Conservation (phyloP, 768 basidiomycete genomes). For the Pleurotus sapidus region DNA sequence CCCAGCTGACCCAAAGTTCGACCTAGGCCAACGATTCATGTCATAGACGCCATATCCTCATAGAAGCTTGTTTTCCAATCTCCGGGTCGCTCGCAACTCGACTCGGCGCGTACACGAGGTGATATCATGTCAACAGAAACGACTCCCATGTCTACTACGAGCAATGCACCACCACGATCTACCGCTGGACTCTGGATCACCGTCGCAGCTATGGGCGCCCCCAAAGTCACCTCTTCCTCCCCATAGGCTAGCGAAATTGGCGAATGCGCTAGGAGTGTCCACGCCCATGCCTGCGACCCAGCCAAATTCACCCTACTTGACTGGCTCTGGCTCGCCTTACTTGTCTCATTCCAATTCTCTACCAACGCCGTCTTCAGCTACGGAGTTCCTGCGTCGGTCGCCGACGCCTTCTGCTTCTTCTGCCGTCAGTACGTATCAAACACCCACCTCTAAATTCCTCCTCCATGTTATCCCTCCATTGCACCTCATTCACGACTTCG, state of each 20-base stretch:
- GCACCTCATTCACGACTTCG: constrained; percentile 65
- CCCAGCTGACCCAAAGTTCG: neutral
- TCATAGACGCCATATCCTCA: constrained; percentile 2
- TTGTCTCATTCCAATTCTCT: constrained; percentile 33
- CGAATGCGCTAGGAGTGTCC: constrained; percentile 81
- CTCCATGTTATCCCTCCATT: constrained; percentile 82
- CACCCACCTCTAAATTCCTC: constrained; percentile 62
- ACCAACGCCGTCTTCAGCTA: constrained; percentile 17
- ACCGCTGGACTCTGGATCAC: constrained; percentile 4
- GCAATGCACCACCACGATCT: neutral
- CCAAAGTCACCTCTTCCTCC: constrained; percentile 75
- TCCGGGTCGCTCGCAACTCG: neutral
- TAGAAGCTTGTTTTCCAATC: neutral
- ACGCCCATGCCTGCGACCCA: constrained; percentile 62
- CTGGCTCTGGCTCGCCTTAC: constrained; percentile 14
- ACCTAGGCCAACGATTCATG: neutral
- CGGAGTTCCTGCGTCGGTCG: constrained; percentile 43
- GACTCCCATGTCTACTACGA: neutral
- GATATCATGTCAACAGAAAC: constrained; percentile 6
- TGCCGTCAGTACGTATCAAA: constrained; percentile 31
- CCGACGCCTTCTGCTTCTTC: constrained; percentile 48
- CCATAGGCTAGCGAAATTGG: constrained; percentile 75
- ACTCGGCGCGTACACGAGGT: neutral
- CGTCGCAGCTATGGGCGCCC: constrained; percentile 50
- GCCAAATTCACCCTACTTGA: constrained; percentile 13